Evolutionary conservation across 2,329 filamentous ascomycete species (phyloP).

Genomic region (Stemphylium lycopersici): DNA sequence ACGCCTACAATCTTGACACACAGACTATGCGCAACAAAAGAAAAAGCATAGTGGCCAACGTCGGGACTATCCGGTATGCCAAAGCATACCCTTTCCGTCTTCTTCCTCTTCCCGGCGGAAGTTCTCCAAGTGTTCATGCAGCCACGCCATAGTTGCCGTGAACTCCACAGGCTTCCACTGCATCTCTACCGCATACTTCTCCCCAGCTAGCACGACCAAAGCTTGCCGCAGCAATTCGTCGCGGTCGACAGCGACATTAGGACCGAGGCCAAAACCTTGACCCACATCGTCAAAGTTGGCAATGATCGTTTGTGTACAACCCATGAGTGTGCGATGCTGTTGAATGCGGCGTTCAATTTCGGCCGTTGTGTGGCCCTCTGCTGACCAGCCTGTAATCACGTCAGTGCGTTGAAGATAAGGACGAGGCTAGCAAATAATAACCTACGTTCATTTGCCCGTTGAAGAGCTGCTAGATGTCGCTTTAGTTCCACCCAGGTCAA

Average conservation of each 20-base stretch:
- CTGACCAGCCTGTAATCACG: constrained; percentile 36
- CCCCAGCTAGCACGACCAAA: constrained; percentile 40
- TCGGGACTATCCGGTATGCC: constrained; percentile 32
- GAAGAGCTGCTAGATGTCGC: constrained; percentile 42
- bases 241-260: constrained; percentile 26
- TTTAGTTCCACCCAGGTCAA: constrained; percentile 45
- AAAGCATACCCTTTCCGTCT: constrained; percentile 33
- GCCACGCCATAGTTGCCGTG: constrained; percentile 36
- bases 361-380: constrained; percentile 33
- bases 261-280: constrained; percentile 29
- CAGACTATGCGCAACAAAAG: constrained; percentile 3
- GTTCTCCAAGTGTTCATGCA: constrained; percentile 34
- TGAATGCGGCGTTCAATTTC: constrained; percentile 42
- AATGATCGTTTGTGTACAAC: constrained; percentile 40
- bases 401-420: constrained; percentile 9
- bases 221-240: constrained; percentile 45
- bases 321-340: constrained; percentile 44
- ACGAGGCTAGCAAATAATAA: not conserved
- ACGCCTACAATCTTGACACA: constrained; percentile 3
- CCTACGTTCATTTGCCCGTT: constrained; percentile 42
- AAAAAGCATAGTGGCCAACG: not conserved
- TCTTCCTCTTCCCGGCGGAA: constrained; percentile 38
- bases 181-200: constrained; percentile 41
- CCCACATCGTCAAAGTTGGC: constrained; percentile 40
- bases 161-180: constrained; percentile 42